Evolutionary conservation across 192 early-diverging fungal species (phyloP).

Genomic region (Pilobolus umbonatus): DNA sequence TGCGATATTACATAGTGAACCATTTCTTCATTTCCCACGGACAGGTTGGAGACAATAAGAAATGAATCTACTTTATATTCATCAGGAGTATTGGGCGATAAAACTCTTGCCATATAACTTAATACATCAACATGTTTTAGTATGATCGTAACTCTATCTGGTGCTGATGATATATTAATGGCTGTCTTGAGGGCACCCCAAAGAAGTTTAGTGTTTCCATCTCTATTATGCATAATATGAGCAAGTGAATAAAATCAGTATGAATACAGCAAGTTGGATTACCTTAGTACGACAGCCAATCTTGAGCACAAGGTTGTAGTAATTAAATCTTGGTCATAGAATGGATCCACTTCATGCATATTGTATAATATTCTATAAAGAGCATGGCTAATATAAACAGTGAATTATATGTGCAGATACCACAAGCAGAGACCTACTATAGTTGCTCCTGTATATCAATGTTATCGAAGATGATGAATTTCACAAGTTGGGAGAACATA

Average conservation of each 20-base stretch:
- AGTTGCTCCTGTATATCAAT: no score
- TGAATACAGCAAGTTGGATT: not conserved
- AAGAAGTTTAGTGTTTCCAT: not conserved
- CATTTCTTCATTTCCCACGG: conserved; percentile 16
- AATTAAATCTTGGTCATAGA: conserved; percentile 10
- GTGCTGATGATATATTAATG: conserved; percentile 35
- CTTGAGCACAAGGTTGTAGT: conserved; percentile 14
- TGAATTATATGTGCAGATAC: not conserved
- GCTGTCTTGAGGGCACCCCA: conserved; percentile 21
- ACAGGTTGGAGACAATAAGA: conserved; percentile 27
- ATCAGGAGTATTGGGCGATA: not conserved
- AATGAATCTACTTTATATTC: conserved; percentile 25
- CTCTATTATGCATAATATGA: not conserved
- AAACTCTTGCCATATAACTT: not conserved
- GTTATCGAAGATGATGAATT: not conserved
- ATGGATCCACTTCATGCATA: conserved; percentile 32
- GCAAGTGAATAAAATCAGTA: not conserved
- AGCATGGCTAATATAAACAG: conserved; percentile 25
- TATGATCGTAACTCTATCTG: conserved; percentile 18
- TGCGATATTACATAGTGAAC: conserved; percentile 14
- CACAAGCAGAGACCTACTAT: not conserved
- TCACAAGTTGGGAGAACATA: not conserved
- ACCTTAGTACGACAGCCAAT: conserved; percentile 21
- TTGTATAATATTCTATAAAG: conserved; percentile 32
- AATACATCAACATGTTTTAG: conserved; percentile 13